phyloP scores from a whole-genome alignment of 805 yeast species.

The Myxozyma monticola region DNA sequence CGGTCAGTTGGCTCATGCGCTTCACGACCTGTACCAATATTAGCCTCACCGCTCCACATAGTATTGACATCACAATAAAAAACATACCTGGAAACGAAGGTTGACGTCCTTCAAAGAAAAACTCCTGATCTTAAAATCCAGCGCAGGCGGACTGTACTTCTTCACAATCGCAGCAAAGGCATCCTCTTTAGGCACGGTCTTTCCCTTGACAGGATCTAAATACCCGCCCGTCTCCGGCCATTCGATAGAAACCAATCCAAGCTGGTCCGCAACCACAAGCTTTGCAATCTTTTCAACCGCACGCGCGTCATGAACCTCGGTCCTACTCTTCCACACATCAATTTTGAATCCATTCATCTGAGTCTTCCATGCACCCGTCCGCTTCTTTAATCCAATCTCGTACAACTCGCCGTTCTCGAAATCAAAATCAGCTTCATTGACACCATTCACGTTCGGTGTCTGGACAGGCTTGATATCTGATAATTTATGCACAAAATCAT shows the following conservation, averaged over 20 bases:
- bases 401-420: background rate
- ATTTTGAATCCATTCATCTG: conserved; percentile 8
- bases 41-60: too few species aligned
- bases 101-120: conserved; percentile 13
- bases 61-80: too few species aligned
- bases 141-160: background rate
- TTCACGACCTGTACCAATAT: too few species aligned
- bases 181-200: background rate
- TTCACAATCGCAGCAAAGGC: conserved; percentile 6
- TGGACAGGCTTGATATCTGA: conserved; percentile 10
- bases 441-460: background rate
- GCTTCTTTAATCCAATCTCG: conserved; percentile 24
- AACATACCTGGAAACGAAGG: conserved; percentile 17
- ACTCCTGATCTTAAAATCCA: background rate
- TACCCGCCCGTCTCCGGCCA: conserved; percentile 13
- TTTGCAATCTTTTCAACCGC: conserved; percentile 10
- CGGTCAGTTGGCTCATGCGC: conserved; percentile 20
- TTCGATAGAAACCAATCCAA: conserved; percentile 12
- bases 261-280: conserved; percentile 16
- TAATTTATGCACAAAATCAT: conserved; percentile 14
- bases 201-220: background rate
- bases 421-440: background rate
- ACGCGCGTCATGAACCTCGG: conserved; percentile 5
- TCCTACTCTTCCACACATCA: conserved; percentile 13
- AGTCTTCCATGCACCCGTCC: conserved; percentile 1